These are phyloP conservation scores for Tuber brumale DNA, from an alignment of 495 filamentous ascomycete genomes.

Conservation along the genomic window DNA sequence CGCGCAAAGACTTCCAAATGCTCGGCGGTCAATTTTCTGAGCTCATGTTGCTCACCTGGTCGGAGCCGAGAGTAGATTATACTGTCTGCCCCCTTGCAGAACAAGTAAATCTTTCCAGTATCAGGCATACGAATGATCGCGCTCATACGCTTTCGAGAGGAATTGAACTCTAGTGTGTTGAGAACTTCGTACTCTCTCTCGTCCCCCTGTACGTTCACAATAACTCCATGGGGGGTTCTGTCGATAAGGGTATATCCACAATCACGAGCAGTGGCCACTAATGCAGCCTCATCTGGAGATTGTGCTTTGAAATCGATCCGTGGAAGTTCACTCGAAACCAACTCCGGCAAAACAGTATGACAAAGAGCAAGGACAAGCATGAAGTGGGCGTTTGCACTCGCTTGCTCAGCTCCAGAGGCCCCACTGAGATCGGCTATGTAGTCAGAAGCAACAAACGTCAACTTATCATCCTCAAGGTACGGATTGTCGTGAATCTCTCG, in stretches of 20 bases:
- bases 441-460: constrained; percentile 89
- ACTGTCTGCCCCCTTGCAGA: constrained; percentile 97
- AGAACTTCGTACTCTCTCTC: constrained; percentile 79
- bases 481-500: constrained; percentile 79
- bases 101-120: constrained; percentile 73
- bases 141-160: constrained; percentile 94
- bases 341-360: constrained; percentile 91
- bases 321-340: constrained; percentile 77
- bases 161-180: constrained; percentile 97
- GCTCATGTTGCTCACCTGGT: constrained; percentile 74
- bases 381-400: constrained; percentile 71
- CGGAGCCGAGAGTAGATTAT: constrained; percentile 91
- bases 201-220: constrained; percentile 78
- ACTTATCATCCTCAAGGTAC: constrained; percentile 77
- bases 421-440: constrained; percentile 77
- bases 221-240: constrained; percentile 66
- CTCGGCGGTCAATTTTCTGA: constrained; percentile 76
- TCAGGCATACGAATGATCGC: constrained; percentile 95
- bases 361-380: constrained; percentile 94
- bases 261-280: constrained; percentile 90
- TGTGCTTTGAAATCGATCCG: constrained; percentile 94
- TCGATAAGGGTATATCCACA: constrained; percentile 94
- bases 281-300: constrained; percentile 91
- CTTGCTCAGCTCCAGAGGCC: constrained; percentile 68
- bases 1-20: constrained; percentile 95